Base-by-base conservation (phyloP, 1,284 basidiomycete species). In the Anthracocystis panici-leucophaei region DNA sequence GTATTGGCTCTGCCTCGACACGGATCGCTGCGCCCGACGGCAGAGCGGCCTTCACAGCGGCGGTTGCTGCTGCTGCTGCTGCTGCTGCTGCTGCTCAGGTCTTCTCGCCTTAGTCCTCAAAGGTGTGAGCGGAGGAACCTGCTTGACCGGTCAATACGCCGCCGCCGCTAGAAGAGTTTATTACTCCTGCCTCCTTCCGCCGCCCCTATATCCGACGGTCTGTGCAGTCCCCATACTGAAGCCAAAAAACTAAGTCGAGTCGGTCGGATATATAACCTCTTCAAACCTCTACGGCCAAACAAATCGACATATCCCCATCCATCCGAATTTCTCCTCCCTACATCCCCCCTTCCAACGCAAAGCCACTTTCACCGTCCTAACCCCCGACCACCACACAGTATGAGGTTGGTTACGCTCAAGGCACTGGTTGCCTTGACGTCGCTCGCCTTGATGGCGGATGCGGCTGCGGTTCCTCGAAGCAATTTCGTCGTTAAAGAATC, bases 351-450 rank as follows among this genome's bases (percentile, higher is more conserved):
- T 7, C 14, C 18, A 16, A 6, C 25, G 23, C 25, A 46, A 46
- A 44, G n/a, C 42, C 42, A 20, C 42, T 20, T 27, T 27, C 45
- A n/a, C 23, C 10, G 27, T 12, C 14, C 56, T n/a, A 48, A 16
- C 20, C 45, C 27, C 49, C 31, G 20, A 31, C 46, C 35, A 29
- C 46, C 40, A 42, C 53, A 41, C 33, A 18, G 29, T 10, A 70
- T 65, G 66, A 65, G 63, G 65, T 46, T 65, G 50, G 52, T 64
- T 56, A 61, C 71, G 16, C 18, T 65, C 65, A 61, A 74, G 62
- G 65, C 72, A 44, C 66, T 75, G 55, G 63, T 75, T 52, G 66
- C 72, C 56, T 54, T 75, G 11, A 69, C 63, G 12, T 69, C 72
- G 55, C 46, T 75, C 40, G 66, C 66, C 57, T 60, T 75, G 56